Evolutionary conservation across 2,329 filamentous ascomycete genomes (phyloP).

Genomic region (Thyridium curvatum): DNA sequence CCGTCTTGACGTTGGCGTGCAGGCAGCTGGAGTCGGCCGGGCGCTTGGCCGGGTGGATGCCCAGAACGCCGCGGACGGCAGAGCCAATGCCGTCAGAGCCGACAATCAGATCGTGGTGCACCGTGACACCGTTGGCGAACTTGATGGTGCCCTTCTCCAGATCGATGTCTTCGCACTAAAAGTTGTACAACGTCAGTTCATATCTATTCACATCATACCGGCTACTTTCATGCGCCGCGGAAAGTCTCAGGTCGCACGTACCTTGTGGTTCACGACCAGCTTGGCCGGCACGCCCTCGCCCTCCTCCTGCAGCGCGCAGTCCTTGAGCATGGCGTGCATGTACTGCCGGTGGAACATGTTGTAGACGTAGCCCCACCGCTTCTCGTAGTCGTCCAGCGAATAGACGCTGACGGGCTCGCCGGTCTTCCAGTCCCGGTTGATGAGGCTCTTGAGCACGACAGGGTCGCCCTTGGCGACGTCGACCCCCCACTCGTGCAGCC

Average conservation of each 20-base stretch:
- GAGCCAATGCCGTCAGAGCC: slow-evolving; percentile 65
- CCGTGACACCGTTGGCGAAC: slow-evolving; percentile 45
- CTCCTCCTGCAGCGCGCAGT: slow-evolving; percentile 44
- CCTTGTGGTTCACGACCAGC: slow-evolving; percentile 50
- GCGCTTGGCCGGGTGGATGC: slow-evolving; percentile 53
- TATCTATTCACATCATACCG: no score
- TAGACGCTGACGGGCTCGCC: slow-evolving; percentile 61
- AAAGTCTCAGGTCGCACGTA: slow-evolving; percentile 14
- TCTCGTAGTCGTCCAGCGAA: slow-evolving; percentile 57
- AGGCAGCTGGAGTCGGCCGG: slow-evolving; percentile 56
- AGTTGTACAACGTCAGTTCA: no score
- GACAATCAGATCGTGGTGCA: slow-evolving; percentile 52
- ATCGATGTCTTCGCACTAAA: slow-evolving; percentile 45
- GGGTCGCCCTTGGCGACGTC: slow-evolving; percentile 59
- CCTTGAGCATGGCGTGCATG: slow-evolving; percentile 63
- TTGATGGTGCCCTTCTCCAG: slow-evolving; percentile 39
- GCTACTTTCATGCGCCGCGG: no score
- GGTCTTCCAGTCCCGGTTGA: slow-evolving; percentile 65
- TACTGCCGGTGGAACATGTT: slow-evolving; percentile 62
- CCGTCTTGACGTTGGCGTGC: slow-evolving; percentile 57
- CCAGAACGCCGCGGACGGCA: slow-evolving; percentile 54
- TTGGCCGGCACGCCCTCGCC: slow-evolving; percentile 48
- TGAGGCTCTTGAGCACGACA: slow-evolving; percentile 58
- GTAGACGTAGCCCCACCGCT: slow-evolving; percentile 52
- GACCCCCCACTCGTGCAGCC: slow-evolving; percentile 63